Conservation (phyloP, 768 basidiomycete species). For the Lactarius quietus region DNA sequence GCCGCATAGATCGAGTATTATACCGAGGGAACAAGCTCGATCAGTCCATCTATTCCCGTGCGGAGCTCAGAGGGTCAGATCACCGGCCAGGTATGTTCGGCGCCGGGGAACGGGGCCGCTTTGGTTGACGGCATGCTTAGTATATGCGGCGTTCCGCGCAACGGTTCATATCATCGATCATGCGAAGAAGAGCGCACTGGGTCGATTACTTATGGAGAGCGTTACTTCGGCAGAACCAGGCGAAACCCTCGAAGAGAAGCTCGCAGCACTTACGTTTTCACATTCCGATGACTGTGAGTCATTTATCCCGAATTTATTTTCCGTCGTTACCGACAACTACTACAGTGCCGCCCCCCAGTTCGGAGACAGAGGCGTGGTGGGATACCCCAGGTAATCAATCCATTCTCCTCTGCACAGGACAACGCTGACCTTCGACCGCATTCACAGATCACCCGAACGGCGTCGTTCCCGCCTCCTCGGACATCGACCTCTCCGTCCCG, state of each 20-base stretch:
- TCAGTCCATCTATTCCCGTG: slow-evolving; percentile 74
- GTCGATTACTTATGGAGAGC: slow-evolving; percentile 62
- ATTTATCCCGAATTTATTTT: background rate
- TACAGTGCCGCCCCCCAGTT: slow-evolving; percentile 81
- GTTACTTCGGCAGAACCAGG: slow-evolving; percentile 60
- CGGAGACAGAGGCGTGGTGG: slow-evolving; percentile 80
- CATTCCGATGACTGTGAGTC: slow-evolving; percentile 45
- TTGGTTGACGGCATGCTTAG: slow-evolving; percentile 37
- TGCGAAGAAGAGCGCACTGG: slow-evolving; percentile 65
- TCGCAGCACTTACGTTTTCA: slow-evolving; percentile 54
- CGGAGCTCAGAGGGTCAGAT: slow-evolving; percentile 88
- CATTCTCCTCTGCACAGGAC: slow-evolving; percentile 17
- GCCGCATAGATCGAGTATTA: slow-evolving; percentile 79
- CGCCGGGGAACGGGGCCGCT: background rate
- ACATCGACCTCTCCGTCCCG: slow-evolving; percentile 28
- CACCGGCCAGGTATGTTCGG: slow-evolving; percentile 78
- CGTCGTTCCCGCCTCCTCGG: slow-evolving; percentile 43
- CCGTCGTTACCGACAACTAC: slow-evolving; percentile 7
- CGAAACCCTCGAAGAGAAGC: slow-evolving; percentile 67
- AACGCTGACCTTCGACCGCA: background rate
- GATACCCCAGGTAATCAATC: slow-evolving; percentile 51
- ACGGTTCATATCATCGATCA: slow-evolving; percentile 77
- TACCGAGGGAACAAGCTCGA: slow-evolving; percentile 74
- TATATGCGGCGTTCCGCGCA: slow-evolving; percentile 80
- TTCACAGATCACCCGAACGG: slow-evolving; percentile 56